Conservation (phyloP, 192 early-diverging fungal species). For the Tieghemiomyces parasiticus region DNA sequence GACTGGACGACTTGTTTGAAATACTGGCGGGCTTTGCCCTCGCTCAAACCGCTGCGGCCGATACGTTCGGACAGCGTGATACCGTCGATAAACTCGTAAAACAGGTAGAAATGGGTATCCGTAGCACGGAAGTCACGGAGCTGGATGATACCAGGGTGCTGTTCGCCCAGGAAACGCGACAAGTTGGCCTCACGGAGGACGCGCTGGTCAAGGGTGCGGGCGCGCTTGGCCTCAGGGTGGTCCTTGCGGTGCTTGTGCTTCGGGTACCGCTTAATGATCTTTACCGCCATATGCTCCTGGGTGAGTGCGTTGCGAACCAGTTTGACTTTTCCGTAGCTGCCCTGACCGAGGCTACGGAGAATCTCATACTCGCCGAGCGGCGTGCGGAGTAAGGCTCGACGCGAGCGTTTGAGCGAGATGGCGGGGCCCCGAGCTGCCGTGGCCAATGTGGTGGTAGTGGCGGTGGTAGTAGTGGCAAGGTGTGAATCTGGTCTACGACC, state of each 20-base stretch:
- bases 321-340: slow-evolving; percentile 37
- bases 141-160: slow-evolving; percentile 30
- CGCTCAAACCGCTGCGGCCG: slow-evolving; percentile 18
- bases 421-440: slow-evolving; percentile 12
- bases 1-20: slow-evolving; percentile 27
- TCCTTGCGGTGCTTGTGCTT: slow-evolving; percentile 20
- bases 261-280: slow-evolving; percentile 30
- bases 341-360: slow-evolving; percentile 23
- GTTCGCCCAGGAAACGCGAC: slow-evolving; percentile 25
- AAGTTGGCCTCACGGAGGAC: slow-evolving; percentile 32
- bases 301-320: slow-evolving; percentile 30
- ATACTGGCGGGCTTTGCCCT: slow-evolving; percentile 18
- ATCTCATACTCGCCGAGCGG: slow-evolving; percentile 33
- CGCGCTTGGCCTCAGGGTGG: slow-evolving; percentile 24
- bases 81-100: slow-evolving; percentile 27
- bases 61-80: slow-evolving; percentile 28
- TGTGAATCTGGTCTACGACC: too few relatives aligned
- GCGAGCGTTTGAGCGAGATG: slow-evolving; percentile 24
- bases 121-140: slow-evolving; percentile 29
- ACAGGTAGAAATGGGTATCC: slow-evolving; percentile 33
- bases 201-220: slow-evolving; percentile 28
- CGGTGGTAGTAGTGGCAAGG: neutral
- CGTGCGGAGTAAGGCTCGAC: slow-evolving; percentile 27
- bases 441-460: neutral
- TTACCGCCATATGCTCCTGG: slow-evolving; percentile 28